phyloP scores from a whole-genome alignment of 768 basidiomycete genomes.

The Leccinum uliginosum region DNA sequence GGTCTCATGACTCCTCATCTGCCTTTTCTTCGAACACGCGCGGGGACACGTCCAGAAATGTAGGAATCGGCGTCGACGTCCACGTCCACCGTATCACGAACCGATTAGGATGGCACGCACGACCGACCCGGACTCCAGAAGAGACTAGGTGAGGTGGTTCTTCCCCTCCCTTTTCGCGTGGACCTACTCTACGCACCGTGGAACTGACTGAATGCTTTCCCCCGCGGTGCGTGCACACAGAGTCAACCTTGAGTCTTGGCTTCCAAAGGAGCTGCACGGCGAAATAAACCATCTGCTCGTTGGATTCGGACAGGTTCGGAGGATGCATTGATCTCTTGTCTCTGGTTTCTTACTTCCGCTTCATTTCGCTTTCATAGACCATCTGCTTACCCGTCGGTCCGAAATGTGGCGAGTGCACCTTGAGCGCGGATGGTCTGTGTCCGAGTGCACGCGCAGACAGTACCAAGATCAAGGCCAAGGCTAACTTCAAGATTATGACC shows the following conservation, averaged over 20 bases:
- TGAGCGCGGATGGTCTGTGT: slow-evolving; percentile 54
- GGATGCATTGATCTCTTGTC: not conserved
- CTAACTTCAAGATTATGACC: slow-evolving; percentile 32
- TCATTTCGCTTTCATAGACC: slow-evolving; percentile 36
- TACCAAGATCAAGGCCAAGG: slow-evolving; percentile 16
- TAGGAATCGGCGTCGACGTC: slow-evolving; percentile 92
- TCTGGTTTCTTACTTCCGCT: not conserved
- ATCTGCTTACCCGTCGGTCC: slow-evolving; percentile 66
- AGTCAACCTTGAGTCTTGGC: slow-evolving; percentile 79
- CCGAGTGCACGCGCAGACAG: slow-evolving; percentile 51
- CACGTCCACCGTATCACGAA: slow-evolving; percentile 97
- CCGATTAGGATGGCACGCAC: slow-evolving; percentile 86
- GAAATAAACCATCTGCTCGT: slow-evolving; percentile 81
- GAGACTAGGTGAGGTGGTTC: slow-evolving; percentile 61
- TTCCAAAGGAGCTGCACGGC: slow-evolving; percentile 64
- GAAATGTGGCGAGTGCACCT: slow-evolving; percentile 58
- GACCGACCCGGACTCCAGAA: slow-evolving; percentile 80
- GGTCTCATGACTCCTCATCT: not conserved
- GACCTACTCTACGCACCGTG: not conserved
- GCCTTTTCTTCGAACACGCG: not conserved
- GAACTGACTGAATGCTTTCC: not conserved
- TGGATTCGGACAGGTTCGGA: slow-evolving; percentile 70
- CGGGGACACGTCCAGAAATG: slow-evolving; percentile 45
- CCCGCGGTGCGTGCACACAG: slow-evolving; percentile 29
- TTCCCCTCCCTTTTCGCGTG: not conserved